Evolutionary conservation across 2,329 filamentous ascomycete genomes (phyloP).

Genomic region (Lachnellula willkommii): DNA sequence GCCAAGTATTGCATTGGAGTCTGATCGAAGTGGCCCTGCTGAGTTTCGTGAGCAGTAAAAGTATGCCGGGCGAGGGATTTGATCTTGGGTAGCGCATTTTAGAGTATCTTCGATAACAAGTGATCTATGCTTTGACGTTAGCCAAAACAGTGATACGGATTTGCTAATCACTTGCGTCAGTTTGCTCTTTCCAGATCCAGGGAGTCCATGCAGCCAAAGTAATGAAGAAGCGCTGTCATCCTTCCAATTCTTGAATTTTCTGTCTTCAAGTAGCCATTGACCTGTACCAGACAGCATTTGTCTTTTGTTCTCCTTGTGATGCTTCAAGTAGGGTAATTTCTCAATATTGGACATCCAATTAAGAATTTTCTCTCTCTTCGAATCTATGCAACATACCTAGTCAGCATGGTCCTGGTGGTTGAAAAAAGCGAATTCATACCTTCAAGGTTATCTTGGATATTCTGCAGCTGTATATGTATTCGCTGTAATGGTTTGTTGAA

Average conservation of each 20-base stretch:
- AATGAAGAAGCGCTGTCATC: neutral
- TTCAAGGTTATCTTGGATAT: neutral
- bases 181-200: neutral
- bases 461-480: too few relatives aligned
- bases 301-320: neutral
- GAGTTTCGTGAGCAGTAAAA: neutral
- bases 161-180: neutral
- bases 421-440: neutral
- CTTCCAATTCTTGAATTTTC: neutral
- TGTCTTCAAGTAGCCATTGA: neutral
- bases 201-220: neutral
- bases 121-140: too few relatives aligned
- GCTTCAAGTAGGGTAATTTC: neutral
- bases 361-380: neutral
- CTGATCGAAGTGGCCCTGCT: neutral
- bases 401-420: neutral
- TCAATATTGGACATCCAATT: neutral
- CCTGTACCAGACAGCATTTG: neutral
- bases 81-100: neutral
- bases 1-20: neutral
- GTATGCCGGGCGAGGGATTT: neutral
- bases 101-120: neutral
- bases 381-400: neutral
- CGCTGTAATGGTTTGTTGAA: too few relatives aligned
- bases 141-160: too few relatives aligned